These are phyloP conservation scores for Chytriomyces sp. DNA, from an alignment of 192 early-diverging fungal species.

Conservation along the genomic window DNA sequence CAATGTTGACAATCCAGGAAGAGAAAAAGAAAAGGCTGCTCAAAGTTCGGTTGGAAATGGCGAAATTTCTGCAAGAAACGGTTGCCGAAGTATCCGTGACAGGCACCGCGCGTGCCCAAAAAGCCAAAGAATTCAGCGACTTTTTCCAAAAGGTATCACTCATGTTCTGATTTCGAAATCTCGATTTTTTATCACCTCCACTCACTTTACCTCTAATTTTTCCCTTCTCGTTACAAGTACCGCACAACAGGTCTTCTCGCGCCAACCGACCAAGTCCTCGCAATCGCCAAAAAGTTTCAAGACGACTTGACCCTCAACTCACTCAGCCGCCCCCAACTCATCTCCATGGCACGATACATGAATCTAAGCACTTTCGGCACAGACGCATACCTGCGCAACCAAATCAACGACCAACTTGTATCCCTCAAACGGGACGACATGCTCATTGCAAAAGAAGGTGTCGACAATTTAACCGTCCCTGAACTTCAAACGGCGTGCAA, in stretches of 20 bases:
- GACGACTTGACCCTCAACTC: slow-evolving; percentile 94
- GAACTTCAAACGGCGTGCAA: slow-evolving; percentile 88
- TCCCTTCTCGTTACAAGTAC: slow-evolving; percentile 55
- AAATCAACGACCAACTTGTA: slow-evolving; percentile 85
- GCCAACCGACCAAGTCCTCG: slow-evolving; percentile 80
- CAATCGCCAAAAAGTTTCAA: slow-evolving; percentile 86
- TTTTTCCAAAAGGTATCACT: slow-evolving; percentile 75
- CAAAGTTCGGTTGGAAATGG: slow-evolving; percentile 92
- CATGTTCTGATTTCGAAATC: no score
- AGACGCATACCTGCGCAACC: slow-evolving; percentile 91
- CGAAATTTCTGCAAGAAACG: slow-evolving; percentile 95
- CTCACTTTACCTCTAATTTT: slow-evolving; percentile 18
- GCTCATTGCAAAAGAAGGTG: slow-evolving; percentile 84
- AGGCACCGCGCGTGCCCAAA: slow-evolving; percentile 48
- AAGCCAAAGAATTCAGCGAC: slow-evolving; percentile 73
- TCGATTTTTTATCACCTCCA: not conserved
- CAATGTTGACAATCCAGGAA: slow-evolving; percentile 55
- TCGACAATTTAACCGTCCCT: slow-evolving; percentile 83
- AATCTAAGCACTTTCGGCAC: slow-evolving; percentile 95
- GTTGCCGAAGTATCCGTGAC: slow-evolving; percentile 82
- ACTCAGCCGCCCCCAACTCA: slow-evolving; percentile 91
- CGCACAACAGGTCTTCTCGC: slow-evolving; percentile 82
- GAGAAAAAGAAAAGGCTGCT: slow-evolving; percentile 93
- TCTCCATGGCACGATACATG: slow-evolving; percentile 95
- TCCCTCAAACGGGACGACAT: slow-evolving; percentile 89